Evolutionary conservation across 257 asterid species (phyloP), one percentile per base, ranked within the genome.

Genomic region (Penstemon eatonii): DNA sequence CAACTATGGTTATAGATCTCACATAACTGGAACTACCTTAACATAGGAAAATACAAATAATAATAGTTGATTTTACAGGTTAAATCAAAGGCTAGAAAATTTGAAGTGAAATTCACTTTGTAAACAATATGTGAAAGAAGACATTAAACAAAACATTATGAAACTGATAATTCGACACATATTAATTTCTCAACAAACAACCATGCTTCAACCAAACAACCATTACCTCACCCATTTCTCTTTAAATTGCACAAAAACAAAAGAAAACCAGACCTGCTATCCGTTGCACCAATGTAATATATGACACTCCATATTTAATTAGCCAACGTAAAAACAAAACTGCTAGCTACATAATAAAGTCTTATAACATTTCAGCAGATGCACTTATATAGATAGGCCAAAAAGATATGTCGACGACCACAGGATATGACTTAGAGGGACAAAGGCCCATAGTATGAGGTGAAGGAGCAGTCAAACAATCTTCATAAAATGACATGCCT

Each of bases 221-320:
- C 76, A 63, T 65, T 56, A 42, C 64, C 75, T 65, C 68, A 76
- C 72, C 69, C 72, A 44, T 65, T 55, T 56, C 70, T 41, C 69
- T 55, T 65, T 77, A 72, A 83, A 69, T 69, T 75, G 79, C 68
- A 78, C 75, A 68, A 69, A 56, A 78, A 67, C 70, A 72, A 75
- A 62, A 58, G 65, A 38, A 68, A 63, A 40, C 44, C 8, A 66
- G 56, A 65, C 56, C 55, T 18, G 62, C 8, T 54, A 71, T 65
- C 73, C 10, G 81, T 72, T 62, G 70, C 71, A 66, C 79, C 68
- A 67, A 63, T 40, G 68, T 39, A 66, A 76, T 67, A 46, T 41
- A 71, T 72, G 83, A 71, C 71, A 45, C 9, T 38, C 54, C 63
- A 50, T 65, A 71, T 68, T 72, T 68, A 71, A 56, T 63, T 53